phyloP scores from a whole-genome alignment of 345 rosid species.

The Carallia brachiata region DNA sequence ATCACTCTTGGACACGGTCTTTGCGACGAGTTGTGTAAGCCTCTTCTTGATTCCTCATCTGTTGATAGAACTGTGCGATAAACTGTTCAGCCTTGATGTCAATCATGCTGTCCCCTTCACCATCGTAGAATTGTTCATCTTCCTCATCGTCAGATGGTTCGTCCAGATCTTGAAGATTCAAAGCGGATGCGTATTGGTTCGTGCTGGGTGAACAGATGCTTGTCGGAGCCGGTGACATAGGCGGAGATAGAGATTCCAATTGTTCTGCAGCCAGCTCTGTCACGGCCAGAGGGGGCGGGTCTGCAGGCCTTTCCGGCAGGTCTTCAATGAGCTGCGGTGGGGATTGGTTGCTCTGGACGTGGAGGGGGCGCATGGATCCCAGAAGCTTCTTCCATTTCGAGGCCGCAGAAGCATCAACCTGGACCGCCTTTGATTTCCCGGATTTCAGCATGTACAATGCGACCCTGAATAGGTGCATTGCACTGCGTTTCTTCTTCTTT shows the following conservation, averaged over 20 bases:
- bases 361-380: slow-evolving; percentile 27
- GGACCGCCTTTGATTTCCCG: slow-evolving; percentile 32
- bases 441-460: slow-evolving; percentile 41
- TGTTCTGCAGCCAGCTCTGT: not conserved
- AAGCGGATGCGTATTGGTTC: slow-evolving; percentile 23
- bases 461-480: slow-evolving; percentile 43
- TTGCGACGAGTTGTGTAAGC: not conserved
- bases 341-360: slow-evolving; percentile 2
- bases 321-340: not conserved
- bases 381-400: slow-evolving; percentile 18
- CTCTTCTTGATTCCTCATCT: slow-evolving; percentile 21
- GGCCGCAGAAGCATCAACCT: slow-evolving; percentile 14
- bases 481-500: slow-evolving; percentile 40
- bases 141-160: slow-evolving; percentile 4
- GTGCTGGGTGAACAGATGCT: slow-evolving; percentile 8
- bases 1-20: not conserved
- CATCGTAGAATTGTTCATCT: slow-evolving; percentile 6
- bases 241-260: slow-evolving; percentile 28
- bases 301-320: not conserved
- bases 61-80: slow-evolving; percentile 25
- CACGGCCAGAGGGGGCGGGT: not conserved
- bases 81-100: slow-evolving; percentile 27
- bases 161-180: slow-evolving; percentile 22
- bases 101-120: slow-evolving; percentile 19
- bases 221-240: slow-evolving; percentile 12